phyloP scores from a whole-genome alignment of 805 yeast genomes.

The Kregervanrija pseudodelftensis region DNA sequence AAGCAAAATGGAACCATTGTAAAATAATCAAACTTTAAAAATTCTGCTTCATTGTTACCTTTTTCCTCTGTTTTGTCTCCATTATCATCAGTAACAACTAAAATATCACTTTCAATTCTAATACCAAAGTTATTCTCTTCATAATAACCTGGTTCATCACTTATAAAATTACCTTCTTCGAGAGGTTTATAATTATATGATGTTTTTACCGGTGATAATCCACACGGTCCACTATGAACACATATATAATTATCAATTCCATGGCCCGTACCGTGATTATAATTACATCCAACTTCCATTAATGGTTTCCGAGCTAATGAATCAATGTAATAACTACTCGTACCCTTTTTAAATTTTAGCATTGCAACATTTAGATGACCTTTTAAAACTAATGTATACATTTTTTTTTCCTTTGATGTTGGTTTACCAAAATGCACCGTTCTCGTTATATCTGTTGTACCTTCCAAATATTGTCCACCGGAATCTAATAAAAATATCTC shows the following conservation, averaged over 20 bases:
- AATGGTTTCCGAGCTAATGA: slow-evolving; percentile 74
- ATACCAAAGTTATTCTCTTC: slow-evolving; percentile 86
- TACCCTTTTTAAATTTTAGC: slow-evolving; percentile 69
- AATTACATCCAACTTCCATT: slow-evolving; percentile 79
- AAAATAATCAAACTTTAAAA: slow-evolving; percentile 67
- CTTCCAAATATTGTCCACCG: slow-evolving; percentile 88
- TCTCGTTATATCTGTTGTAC: slow-evolving; percentile 94
- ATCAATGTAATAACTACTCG: slow-evolving; percentile 74
- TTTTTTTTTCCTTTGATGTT: slow-evolving; percentile 46
- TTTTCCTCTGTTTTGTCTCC: slow-evolving; percentile 27
- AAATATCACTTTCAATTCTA: slow-evolving; percentile 79
- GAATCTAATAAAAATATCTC: slow-evolving; percentile 77
- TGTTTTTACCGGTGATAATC: slow-evolving; percentile 44
- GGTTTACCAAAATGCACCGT: slow-evolving; percentile 67
- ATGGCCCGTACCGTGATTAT: slow-evolving; percentile 94
- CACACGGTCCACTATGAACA: slow-evolving; percentile 94
- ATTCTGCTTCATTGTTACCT: background rate
- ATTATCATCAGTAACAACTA: slow-evolving; percentile 42
- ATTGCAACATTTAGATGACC: slow-evolving; percentile 86
- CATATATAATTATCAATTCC: slow-evolving; percentile 90
- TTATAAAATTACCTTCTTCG: slow-evolving; percentile 63
- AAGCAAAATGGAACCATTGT: slow-evolving; percentile 82
- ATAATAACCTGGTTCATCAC: slow-evolving; percentile 94
- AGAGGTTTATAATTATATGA: slow-evolving; percentile 40
- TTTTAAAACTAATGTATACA: slow-evolving; percentile 80